A percentile compares a stretch with the other conserved stretches of the same genome.
phyloP scores from a whole-genome alignment of 2,329 filamentous ascomycete genomes.

The Geosmithia morbida region DNA sequence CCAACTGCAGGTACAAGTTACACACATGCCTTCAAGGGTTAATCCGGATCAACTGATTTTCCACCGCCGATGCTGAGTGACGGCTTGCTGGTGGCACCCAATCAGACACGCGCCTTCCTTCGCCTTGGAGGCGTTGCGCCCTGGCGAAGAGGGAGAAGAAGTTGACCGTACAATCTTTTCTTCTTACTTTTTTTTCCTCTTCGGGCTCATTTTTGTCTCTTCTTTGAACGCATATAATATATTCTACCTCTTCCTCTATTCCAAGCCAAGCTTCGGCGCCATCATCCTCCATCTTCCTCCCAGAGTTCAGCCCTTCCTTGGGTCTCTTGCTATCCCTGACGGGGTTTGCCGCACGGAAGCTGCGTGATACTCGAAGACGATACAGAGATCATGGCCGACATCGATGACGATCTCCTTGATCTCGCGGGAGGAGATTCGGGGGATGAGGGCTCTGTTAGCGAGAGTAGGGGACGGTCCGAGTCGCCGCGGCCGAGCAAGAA shows the following conservation, averaged over 20 bases:
- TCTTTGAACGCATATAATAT: no score
- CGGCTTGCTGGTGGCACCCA: background rate
- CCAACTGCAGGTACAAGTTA: no score
- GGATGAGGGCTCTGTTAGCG: constrained; percentile 39
- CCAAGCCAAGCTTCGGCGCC: no score
- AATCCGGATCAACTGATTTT: background rate
- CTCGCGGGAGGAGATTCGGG: constrained; percentile 69
- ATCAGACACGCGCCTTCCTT: background rate
- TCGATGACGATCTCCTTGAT: constrained; percentile 88
- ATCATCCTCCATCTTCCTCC: no score
- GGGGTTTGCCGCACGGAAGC: background rate
- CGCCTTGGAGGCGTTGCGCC: background rate
- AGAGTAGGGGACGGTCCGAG: constrained; percentile 38
- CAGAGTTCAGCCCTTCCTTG: no score
- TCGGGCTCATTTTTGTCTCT: background rate
- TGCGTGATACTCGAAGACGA: background rate
- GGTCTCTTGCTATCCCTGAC: no score
- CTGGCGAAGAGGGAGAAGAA: background rate
- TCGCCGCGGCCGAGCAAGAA: constrained; percentile 27
- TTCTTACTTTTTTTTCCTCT: background rate
- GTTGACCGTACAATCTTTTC: background rate
- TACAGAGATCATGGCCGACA: constrained; percentile 55
- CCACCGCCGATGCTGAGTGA: background rate
- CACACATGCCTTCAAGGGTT: no score
- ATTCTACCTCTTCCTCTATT: no score